Conservation (phyloP, 148 eudicot genomes). For the Rhododendron henanense region DNA sequence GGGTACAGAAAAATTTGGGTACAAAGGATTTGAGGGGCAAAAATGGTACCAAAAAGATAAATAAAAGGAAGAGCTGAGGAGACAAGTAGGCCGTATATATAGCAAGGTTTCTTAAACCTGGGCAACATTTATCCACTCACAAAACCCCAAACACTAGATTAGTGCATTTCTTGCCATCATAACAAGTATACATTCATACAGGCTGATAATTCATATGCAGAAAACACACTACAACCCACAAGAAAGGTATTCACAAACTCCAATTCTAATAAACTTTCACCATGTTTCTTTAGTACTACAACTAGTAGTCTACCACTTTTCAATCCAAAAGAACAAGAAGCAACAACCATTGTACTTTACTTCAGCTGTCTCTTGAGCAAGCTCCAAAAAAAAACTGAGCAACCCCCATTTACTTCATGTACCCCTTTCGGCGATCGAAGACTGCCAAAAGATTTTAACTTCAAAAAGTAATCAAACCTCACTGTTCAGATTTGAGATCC, state of each 20-base stretch:
- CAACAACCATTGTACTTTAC: not conserved
- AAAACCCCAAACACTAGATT: not conserved
- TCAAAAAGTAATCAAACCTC: conserved; percentile 15
- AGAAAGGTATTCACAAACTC: conserved; percentile 16
- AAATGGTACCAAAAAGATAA: not conserved
- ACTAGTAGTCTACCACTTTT: not conserved
- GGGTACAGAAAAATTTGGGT: not conserved
- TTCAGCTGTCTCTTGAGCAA: conserved; percentile 14
- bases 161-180: not conserved
- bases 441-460: not conserved
- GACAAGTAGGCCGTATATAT: not conserved
- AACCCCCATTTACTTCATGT: not conserved
- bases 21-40: not conserved
- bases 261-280: conserved; percentile 10
- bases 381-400: conserved; percentile 18
- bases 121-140: not conserved
- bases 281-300: conserved; percentile 3
- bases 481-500: conserved; percentile 36
- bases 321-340: conserved; percentile 1
- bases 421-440: not conserved
- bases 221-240: conserved; percentile 12
- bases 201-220: conserved; percentile 11
- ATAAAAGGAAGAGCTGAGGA: not conserved
- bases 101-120: not conserved
- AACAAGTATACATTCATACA: conserved; percentile 13